Percentiles rank a stretch among this genome's conserved stretches.
Conservation (phyloP, 345 rosid species). For the Eutrema heterophyllum region DNA sequence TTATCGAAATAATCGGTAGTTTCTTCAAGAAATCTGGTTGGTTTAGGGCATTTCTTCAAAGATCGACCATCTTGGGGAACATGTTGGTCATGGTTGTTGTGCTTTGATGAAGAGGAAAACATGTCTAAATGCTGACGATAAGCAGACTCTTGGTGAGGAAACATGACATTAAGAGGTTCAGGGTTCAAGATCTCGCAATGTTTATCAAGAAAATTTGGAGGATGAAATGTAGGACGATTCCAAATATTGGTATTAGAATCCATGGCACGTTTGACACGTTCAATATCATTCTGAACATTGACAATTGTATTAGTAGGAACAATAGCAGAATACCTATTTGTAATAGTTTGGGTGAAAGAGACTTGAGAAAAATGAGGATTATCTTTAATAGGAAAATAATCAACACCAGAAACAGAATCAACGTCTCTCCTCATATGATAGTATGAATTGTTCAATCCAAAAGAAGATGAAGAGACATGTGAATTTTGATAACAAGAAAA, state of each 20-base stretch:
- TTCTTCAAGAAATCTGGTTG: background rate
- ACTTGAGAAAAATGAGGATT: slow-evolving; percentile 1
- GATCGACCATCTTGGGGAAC: background rate
- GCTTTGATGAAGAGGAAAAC: background rate
- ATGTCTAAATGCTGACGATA: background rate
- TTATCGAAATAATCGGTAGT: background rate
- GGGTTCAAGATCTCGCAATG: background rate
- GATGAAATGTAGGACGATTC: background rate
- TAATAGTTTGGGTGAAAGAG: slow-evolving; percentile 15
- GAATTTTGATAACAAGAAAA: background rate
- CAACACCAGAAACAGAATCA: too few relatives aligned
- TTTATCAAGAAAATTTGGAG: background rate
- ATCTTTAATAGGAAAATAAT: background rate
- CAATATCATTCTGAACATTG: background rate
- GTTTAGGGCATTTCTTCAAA: background rate
- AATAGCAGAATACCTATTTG: background rate
- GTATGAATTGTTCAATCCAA: background rate
- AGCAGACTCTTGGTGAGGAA: background rate
- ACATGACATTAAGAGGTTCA: background rate
- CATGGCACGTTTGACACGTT: background rate
- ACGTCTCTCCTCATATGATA: background rate
- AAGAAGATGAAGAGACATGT: slow-evolving; percentile 1
- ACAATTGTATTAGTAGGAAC: background rate
- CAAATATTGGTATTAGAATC: background rate
- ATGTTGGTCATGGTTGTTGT: background rate